Evolutionary conservation across 2,329 filamentous ascomycete genomes (phyloP).

Genomic region (Metarhizium brunneum): DNA sequence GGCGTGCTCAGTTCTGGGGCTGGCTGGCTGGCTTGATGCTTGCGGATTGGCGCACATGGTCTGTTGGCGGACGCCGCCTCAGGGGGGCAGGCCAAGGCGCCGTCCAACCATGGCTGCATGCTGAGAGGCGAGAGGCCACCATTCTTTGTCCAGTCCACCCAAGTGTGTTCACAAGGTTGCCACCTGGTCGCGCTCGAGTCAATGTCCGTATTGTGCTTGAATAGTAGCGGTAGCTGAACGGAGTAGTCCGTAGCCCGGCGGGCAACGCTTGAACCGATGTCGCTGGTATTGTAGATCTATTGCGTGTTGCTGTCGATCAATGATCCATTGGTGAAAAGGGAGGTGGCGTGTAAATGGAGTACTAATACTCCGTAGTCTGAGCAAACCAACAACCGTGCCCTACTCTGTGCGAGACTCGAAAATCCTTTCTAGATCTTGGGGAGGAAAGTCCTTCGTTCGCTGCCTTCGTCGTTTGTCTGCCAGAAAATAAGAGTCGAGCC

Average conservation of each 20-base stretch:
- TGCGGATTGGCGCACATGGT: background rate
- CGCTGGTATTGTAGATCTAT: too few relatives aligned
- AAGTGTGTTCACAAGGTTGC: background rate
- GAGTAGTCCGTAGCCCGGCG: too few relatives aligned
- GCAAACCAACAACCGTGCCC: too few relatives aligned
- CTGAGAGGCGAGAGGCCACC: background rate
- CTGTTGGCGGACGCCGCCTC: background rate
- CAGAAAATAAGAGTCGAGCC: background rate
- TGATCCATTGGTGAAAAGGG: too few relatives aligned
- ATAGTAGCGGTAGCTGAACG: background rate
- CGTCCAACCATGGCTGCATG: background rate
- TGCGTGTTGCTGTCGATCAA: too few relatives aligned
- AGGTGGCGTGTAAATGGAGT: too few relatives aligned
- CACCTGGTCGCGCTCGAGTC: background rate
- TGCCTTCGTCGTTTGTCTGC: background rate
- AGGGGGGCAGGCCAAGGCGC: background rate
- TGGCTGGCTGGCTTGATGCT: background rate
- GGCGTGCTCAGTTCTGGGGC: background rate
- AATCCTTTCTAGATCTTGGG: background rate
- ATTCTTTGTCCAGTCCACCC: background rate
- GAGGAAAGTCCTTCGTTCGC: background rate
- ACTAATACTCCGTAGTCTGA: too few relatives aligned
- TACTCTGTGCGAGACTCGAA: background rate
- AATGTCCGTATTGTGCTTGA: background rate
- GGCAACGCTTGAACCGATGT: too few relatives aligned